Base-by-base conservation (phyloP, 2,329 filamentous ascomycete species). In the Fusarium nematophilum region DNA sequence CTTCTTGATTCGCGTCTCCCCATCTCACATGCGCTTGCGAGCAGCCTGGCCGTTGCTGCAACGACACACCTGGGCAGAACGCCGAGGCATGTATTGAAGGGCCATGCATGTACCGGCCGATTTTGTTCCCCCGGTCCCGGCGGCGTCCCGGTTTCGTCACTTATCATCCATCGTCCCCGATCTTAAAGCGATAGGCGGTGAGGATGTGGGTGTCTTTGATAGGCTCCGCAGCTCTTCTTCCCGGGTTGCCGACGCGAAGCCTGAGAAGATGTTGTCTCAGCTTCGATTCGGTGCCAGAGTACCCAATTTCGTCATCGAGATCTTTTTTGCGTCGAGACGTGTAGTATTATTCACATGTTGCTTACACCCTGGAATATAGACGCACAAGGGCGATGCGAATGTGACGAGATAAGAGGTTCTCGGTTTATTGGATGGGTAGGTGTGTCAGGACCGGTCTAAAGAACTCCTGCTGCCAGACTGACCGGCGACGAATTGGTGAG, bases 371-470 rank as follows among this genome's bases (percentile, higher is more conserved):
- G 10, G 36, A 23, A 34, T 38, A 34, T 33, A 31, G 47, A 29
- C 21, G 21, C 7, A 26, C 17, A 26, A 8, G 14, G 31, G 11
- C 25, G 25, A 17, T 29, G 29, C 36, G 26, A 34, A 50, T 26
- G 29, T 34, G 26, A 34, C 47, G 21, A 67, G 66, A 68, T 68
- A 68, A 68, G 60, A 31, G 29, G 26, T 38, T 17, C 30, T 18
- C 29, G 40, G 39, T 17, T 43, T 43, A 68, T 68, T 68, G 66
- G 66, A 34, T 14, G 26, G 30, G 23, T 8, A 23, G 17, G 21
- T 30, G 44, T 38, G 46, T 29, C 36, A 51, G 43, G 37, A 53
- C 51, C 59, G 59, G 66, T 58, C 65, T 57, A 51, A 44, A 46
- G n/a, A 23, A 29, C n/a, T 38, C 36, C 31, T 44, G 36, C 26